phyloP scores from a whole-genome alignment of 331 rosid species.

The Prunus yedoensis region DNA sequence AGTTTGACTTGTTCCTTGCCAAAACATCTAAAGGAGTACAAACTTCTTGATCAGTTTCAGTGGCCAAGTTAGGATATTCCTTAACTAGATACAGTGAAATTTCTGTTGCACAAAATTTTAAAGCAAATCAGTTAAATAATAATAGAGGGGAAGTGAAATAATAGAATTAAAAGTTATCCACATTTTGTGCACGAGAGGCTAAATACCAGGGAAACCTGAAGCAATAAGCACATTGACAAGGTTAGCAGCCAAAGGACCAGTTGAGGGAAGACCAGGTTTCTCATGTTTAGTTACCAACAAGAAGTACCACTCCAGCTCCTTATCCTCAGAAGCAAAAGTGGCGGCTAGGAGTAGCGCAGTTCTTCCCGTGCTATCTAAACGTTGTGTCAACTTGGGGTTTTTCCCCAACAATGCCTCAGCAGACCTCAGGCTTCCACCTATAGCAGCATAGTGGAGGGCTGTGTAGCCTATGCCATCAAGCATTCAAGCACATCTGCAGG shows the following conservation, averaged over 20 bases:
- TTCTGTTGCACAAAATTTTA: slow-evolving; percentile 24
- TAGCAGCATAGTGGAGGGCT: slow-evolving; percentile 53
- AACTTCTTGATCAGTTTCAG: slow-evolving; percentile 18
- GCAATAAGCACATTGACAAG: slow-evolving; percentile 52
- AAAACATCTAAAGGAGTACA: slow-evolving; percentile 41
- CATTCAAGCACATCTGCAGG: slow-evolving; percentile 29
- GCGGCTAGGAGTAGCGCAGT: slow-evolving; percentile 42
- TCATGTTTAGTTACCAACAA: slow-evolving; percentile 41
- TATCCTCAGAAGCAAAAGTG: slow-evolving; percentile 17
- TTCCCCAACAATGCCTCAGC: slow-evolving; percentile 45
- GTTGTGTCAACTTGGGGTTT: slow-evolving; percentile 29
- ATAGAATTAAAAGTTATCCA: neutral
- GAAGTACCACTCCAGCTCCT: slow-evolving; percentile 57
- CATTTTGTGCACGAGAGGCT: neutral
- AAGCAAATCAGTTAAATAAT: neutral
- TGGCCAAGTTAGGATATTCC: slow-evolving; percentile 42
- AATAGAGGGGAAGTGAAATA: neutral
- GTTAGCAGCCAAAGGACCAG: slow-evolving; percentile 34
- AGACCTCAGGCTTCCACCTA: slow-evolving; percentile 32
- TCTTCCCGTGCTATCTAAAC: slow-evolving; percentile 26
- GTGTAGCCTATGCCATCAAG: slow-evolving; percentile 26
- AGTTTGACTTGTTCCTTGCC: slow-evolving; percentile 35
- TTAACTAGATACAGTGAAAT: slow-evolving; percentile 39
- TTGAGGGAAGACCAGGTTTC: slow-evolving; percentile 42
- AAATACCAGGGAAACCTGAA: slow-evolving; percentile 51